Percentiles rank a stretch among this genome's conserved stretches.
phyloP scores from a whole-genome alignment of 1,284 basidiomycete genomes.

The Dichomitus squalens region DNA sequence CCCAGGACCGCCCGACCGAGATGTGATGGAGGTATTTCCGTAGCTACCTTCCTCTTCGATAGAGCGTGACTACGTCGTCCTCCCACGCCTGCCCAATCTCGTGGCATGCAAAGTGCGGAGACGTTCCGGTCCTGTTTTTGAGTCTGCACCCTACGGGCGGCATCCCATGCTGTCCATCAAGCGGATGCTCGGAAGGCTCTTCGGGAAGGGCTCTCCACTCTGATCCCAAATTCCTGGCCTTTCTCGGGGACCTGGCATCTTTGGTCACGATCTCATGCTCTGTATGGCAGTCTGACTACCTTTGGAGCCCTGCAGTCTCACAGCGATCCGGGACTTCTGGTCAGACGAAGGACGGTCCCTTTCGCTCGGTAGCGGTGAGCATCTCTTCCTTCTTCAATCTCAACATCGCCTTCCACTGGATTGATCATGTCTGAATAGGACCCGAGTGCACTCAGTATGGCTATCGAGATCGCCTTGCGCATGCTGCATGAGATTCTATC shows the following conservation, averaged over 20 bases:
- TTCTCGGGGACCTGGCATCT: constrained; percentile 11
- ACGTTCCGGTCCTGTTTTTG: background rate
- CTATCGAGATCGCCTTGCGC: constrained; percentile 5
- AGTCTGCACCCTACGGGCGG: background rate
- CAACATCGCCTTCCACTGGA: constrained; percentile 2
- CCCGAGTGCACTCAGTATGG: constrained; percentile 2
- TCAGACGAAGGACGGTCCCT: background rate
- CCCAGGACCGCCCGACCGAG: background rate
- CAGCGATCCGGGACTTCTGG: background rate
- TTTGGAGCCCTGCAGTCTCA: background rate
- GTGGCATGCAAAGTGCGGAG: constrained; percentile 1
- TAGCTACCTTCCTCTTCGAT: background rate
- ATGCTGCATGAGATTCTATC: background rate
- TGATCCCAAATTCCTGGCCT: constrained; percentile 15
- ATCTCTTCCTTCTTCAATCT: constrained; percentile 12
- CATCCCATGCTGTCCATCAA: constrained; percentile 2
- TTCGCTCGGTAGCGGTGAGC: constrained; percentile 7
- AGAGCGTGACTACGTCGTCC: constrained; percentile 1
- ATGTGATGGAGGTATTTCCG: constrained; percentile 1
- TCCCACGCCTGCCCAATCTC: constrained; percentile 7
- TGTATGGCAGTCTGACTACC: background rate
- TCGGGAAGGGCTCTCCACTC: constrained; percentile 3
- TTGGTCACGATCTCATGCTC: background rate
- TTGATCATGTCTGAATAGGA: background rate
- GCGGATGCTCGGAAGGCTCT: constrained; percentile 2